A percentile compares a stretch with the other conserved stretches of the same genome.
These are phyloP conservation scores for Lactarius quietus DNA, from an alignment of 768 basidiomycete species.

Conservation along the genomic window DNA sequence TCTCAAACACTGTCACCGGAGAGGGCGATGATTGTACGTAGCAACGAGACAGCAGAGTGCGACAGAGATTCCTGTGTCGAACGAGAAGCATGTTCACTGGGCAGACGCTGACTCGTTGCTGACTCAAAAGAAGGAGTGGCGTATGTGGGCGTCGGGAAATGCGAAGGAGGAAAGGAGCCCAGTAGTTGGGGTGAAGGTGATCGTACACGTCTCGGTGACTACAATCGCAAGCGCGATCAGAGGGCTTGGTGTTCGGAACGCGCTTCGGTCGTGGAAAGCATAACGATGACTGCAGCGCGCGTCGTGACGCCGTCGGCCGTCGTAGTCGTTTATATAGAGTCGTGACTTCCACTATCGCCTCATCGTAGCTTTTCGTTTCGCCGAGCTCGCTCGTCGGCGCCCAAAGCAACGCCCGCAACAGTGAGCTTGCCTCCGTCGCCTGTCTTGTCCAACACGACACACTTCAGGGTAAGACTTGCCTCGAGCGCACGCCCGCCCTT, in stretches of 20 bases:
- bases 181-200: too few relatives aligned
- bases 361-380: conserved; percentile 27
- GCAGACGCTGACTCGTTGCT: too few relatives aligned
- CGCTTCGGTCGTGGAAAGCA: conserved; percentile 84
- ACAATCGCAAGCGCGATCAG: too few relatives aligned
- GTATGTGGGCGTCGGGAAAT: too few relatives aligned
- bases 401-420: conserved; percentile 78
- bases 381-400: conserved; percentile 40
- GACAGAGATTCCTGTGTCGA: conserved; percentile 1
- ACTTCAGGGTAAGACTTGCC: conserved; percentile 76
- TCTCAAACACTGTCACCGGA: conserved; percentile 7
- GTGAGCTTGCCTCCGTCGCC: conserved; percentile 94
- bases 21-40: conserved; percentile 5
- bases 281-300: conserved; percentile 62
- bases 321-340: conserved; percentile 29
- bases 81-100: too few relatives aligned
- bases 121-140: background rate
- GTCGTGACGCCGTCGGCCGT: conserved; percentile 63
- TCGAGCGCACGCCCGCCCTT: conserved; percentile 95
- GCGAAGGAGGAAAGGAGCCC: too few relatives aligned
- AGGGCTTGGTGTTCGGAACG: conserved; percentile 96
- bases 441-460: conserved; percentile 93
- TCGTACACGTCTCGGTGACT: too few relatives aligned
- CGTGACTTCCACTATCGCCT: conserved; percentile 22
- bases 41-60: background rate